Base-by-base conservation (phyloP, 805 yeast species). In the Wickerhamomyces queroliae region DNA sequence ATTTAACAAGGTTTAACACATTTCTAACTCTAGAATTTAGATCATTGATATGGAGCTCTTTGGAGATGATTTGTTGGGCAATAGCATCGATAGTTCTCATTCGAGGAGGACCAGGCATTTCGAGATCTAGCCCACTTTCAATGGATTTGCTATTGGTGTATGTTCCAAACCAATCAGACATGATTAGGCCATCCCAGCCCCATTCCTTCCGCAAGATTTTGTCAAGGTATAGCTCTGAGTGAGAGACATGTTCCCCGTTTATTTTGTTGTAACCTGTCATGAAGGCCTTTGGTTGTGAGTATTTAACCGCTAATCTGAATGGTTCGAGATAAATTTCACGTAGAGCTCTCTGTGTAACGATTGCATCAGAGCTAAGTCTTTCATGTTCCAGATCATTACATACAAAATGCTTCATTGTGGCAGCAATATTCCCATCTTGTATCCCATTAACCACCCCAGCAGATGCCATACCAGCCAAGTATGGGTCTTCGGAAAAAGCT, bases 131-230 rank as follows among this genome's bases (percentile, higher is more conserved):
- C 7, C 85, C 84, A 27, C 74, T 74, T 30, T 69, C 65, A 35
- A 78, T 53, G 12, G 80, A 49, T 32, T 65, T 69, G 32, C 62
- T 63, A 27, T 61, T 59, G n/a, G 78, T 65, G 54, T 72, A 77
- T 8, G 69, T 66, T 19, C 85, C 86, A 52, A 51, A 72, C 85
- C 85, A 79, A 58, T 79, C 86, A 23, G 80, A 72, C 78, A 80
- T 76, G 26, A 70, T 54, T 28, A 70, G 55, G 32, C 85, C 85
- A 8, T 71, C 62, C 60, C 67, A 79, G 5, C 64, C 61, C 82
- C 82, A 79, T 53, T 79, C 83, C 2, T 63, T 52, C 39, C 80
- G 62, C 43, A 79, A 59, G 26, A 76, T 57, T 22, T 72, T 70
- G 10, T 66, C 57, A 31, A 79, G 48, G 33, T 77, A 52, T 29